Evolutionary conservation across 129 eudicot species (phyloP).

Genomic region (Arctium lappa): DNA sequence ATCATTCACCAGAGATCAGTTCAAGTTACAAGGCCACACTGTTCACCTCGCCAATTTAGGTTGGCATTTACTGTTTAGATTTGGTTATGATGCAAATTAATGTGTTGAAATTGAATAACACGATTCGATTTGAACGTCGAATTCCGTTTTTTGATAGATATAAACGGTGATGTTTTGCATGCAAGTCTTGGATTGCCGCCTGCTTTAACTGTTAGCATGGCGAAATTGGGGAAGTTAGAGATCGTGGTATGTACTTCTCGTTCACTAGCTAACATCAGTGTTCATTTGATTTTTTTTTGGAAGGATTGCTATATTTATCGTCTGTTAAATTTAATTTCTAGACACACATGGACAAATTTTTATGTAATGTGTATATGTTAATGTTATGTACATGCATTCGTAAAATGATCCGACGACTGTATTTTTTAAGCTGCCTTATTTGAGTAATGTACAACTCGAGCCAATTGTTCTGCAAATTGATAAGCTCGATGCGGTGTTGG

Average conservation of each 20-base stretch:
- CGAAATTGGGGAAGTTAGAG: constrained; percentile 79
- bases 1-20: constrained; percentile 90
- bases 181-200: constrained; percentile 89
- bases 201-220: constrained; percentile 71
- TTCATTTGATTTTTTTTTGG: neutral
- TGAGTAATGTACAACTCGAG: constrained; percentile 82
- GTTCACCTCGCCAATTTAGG: constrained; percentile 86
- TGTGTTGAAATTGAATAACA: neutral
- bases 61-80: constrained; percentile 3
- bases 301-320: neutral
- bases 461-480: constrained; percentile 84
- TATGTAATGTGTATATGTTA: neutral
- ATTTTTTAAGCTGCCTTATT: constrained; percentile 71
- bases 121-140: neutral
- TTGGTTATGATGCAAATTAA: neutral
- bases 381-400: neutral
- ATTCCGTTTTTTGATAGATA: constrained; percentile 45
- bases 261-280: neutral
- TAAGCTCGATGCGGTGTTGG: constrained; percentile 82
- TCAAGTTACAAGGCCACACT: constrained; percentile 84
- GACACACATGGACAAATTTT: neutral
- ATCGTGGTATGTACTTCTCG: constrained; percentile 49
- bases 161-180: constrained; percentile 84
- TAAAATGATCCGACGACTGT: constrained; percentile 2
- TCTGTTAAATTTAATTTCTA: neutral